Evolutionary conservation across 208 protist species (phyloP), one percentile per base, ranked within the genome.

Genomic region (Phytomonas sp.): DNA sequence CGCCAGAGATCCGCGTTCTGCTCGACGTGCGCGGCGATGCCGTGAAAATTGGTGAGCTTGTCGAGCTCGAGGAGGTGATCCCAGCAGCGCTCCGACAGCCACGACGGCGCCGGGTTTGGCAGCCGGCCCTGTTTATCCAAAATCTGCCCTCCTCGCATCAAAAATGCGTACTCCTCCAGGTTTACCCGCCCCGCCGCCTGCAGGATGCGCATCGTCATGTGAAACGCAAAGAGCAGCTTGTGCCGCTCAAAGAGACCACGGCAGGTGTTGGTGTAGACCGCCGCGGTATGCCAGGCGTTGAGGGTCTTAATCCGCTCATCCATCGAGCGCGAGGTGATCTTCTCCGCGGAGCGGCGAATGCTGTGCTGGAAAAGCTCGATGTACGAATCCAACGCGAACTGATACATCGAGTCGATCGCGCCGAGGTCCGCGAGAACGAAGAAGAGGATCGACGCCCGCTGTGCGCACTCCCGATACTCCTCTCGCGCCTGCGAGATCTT

Each of bases 141-240:
- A 60, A 98, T 84, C 75, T 97, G 88, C 11, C 96, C 97, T 34
- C 98, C 98, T 11, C 96, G 88, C 78, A 99, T 94, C 53, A 99
- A 90, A 84, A 99, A 99, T 28, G 96, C 77, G 85, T 99, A 99
- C 87, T 99, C 98, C 72, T 98, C 93, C 28, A 88, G 26, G 75
- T 98, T 98, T 66, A 99, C 75, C 32, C 66, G 60, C 13, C 85
- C 84, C 75, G 95, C 78, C n/a, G 80, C 84, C 70, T 94, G 86
- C 70, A 99, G 67, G 62, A 99, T 98, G 78, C 94, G 95, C 33
- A 97, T 95, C 68, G 96, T 98, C 89, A 99, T 98, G 82, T 99
- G 98, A 82, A 99, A 99, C 46, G 98, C 93, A 37, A 99, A 99
- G 33, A 99, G 93, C 26, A 99, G 82, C 83, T 99, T 99, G 89